These are phyloP conservation scores for Sporisorium reilianum DNA, from an alignment of 1,284 basidiomycete species.

Conservation along the genomic window DNA sequence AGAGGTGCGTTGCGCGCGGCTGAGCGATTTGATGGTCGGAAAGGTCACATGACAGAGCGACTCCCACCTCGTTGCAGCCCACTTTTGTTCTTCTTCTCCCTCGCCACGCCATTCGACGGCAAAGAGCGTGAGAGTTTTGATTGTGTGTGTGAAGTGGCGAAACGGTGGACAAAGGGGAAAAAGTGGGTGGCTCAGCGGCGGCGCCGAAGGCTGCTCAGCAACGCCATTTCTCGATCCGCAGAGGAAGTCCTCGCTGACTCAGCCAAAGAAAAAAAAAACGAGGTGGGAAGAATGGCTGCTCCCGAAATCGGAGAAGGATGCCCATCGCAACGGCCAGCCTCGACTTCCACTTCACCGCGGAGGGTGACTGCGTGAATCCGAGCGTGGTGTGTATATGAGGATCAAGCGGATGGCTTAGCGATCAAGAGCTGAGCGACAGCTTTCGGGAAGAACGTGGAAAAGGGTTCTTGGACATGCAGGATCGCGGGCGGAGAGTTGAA, in stretches of 20 bases:
- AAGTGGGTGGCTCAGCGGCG: not conserved
- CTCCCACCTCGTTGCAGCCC: not conserved
- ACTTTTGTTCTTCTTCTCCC: not conserved
- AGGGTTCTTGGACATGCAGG: too few relatives aligned
- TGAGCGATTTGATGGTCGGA: too few relatives aligned
- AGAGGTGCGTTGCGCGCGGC: not conserved
- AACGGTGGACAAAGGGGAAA: not conserved
- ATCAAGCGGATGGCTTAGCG: too few relatives aligned
- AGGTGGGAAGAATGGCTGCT: not conserved
- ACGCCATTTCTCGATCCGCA: conserved; percentile 4
- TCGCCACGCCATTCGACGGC: not conserved
- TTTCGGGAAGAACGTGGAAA: too few relatives aligned
- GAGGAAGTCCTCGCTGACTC: conserved; percentile 5
- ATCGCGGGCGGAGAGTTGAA: not conserved
- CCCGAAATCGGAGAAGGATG: not conserved
- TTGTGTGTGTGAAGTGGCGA: not conserved
- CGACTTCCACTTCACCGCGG: too few relatives aligned
- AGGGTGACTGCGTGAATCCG: too few relatives aligned
- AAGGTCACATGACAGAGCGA: conserved; percentile 1
- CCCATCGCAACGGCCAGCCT: not conserved
- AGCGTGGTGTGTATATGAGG: not conserved
- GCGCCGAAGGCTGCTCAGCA: not conserved
- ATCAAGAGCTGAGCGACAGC: too few relatives aligned
- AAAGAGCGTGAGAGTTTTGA: not conserved
- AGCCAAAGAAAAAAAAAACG: not conserved